These are phyloP conservation scores for Coniferiporia sulphurascens DNA, from an alignment of 1,284 basidiomycete species.

Conservation along the genomic window DNA sequence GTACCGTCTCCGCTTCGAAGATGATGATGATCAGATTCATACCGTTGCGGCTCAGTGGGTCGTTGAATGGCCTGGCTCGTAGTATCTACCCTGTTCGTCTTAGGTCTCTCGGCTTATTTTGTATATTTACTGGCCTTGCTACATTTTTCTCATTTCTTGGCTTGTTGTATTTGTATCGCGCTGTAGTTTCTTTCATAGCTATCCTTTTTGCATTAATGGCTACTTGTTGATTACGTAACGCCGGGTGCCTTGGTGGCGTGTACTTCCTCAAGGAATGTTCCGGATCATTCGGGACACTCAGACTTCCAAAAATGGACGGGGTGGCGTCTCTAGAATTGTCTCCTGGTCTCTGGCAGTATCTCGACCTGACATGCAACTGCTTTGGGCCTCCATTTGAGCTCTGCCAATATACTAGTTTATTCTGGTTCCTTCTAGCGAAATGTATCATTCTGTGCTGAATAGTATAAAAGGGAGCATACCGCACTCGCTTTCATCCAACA, in stretches of 20 bases:
- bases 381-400: no score
- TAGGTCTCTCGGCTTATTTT: neutral
- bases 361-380: neutral
- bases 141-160: neutral
- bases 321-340: neutral
- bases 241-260: neutral
- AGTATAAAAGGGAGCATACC: no score
- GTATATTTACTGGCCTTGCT: neutral
- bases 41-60: constrained; percentile 66
- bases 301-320: neutral
- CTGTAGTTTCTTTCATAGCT: neutral
- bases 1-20: constrained; percentile 78
- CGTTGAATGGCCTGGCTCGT: constrained; percentile 62
- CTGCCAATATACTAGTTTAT: no score
- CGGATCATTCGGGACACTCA: neutral
- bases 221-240: no score
- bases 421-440: no score
- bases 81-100: neutral
- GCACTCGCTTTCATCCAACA: neutral
- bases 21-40: constrained; percentile 77
- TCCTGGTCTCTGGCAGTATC: neutral
- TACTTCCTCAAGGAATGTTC: neutral
- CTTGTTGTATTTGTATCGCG: neutral
- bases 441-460: no score
- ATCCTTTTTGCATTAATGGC: neutral